These are phyloP conservation scores for Gastroboletus turbinatus DNA, from an alignment of 1,284 basidiomycete genomes.

Conservation along the genomic window DNA sequence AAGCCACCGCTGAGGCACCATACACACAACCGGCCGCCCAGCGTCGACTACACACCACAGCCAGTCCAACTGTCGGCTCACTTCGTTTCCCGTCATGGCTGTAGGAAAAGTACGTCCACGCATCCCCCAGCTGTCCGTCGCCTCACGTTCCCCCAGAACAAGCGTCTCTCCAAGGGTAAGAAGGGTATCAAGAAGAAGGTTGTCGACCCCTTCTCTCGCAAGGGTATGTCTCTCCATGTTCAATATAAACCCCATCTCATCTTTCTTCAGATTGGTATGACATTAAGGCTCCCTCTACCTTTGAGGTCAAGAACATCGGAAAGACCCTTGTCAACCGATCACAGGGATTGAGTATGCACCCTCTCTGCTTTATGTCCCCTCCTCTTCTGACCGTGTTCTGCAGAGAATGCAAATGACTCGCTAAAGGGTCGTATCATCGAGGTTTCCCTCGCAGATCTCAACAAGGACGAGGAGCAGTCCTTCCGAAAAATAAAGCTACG, in stretches of 20 bases:
- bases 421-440: conserved; percentile 97
- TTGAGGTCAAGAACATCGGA: conserved; percentile 95
- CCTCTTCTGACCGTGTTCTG: conserved; percentile 15
- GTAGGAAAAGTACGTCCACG: conserved; percentile 78
- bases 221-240: conserved; percentile 59
- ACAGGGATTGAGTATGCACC: conserved; percentile 88
- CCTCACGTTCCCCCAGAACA: conserved; percentile 59
- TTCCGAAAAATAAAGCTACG: conserved; percentile 99
- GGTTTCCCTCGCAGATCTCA: conserved; percentile 95
- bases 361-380: neutral
- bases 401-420: conserved; percentile 99
- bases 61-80: conserved; percentile 52
- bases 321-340: conserved; percentile 99
- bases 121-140: neutral
- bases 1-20: conserved; percentile 39
- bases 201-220: conserved; percentile 99
- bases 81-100: conserved; percentile 67
- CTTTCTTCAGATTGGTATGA: conserved; percentile 92
- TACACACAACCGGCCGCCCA: conserved; percentile 13
- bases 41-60: conserved; percentile 40
- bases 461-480: conserved; percentile 99
- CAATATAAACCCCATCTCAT: conserved; percentile 1
- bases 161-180: conserved; percentile 99
- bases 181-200: conserved; percentile 99
- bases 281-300: conserved; percentile 98